These are phyloP conservation scores for Cutaneotrichosporon arboriforme DNA, from an alignment of 1,284 basidiomycete species.

Conservation along the genomic window DNA sequence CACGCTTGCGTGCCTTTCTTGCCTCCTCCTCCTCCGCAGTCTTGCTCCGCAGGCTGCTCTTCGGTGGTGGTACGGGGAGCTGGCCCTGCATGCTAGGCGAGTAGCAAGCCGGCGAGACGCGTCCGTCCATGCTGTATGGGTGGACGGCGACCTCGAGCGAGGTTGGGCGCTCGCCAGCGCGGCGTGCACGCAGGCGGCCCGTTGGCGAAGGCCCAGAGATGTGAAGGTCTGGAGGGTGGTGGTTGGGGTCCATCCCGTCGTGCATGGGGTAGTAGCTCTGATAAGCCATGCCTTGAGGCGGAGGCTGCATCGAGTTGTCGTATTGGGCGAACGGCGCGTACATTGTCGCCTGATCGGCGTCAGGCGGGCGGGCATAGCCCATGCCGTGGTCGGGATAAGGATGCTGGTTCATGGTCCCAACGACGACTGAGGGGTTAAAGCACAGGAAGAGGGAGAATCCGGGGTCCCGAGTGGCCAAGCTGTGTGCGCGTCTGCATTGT, in stretches of 20 bases:
- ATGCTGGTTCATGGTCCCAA: constrained; percentile 5
- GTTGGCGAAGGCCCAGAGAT: constrained; percentile 28
- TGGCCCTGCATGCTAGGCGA: not conserved
- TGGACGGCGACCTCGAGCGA: constrained; percentile 3
- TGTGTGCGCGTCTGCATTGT: not conserved
- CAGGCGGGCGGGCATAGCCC: not conserved
- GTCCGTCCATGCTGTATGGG: constrained; percentile 4
- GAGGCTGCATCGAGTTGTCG: not conserved
- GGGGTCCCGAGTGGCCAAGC: not conserved
- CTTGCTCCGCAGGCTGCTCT: constrained; percentile 5
- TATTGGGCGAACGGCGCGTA: not conserved
- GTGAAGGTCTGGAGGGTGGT: constrained; percentile 11
- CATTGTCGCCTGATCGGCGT: not conserved
- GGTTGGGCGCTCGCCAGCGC: not conserved
- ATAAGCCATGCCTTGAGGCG: not conserved
- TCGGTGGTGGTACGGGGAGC: constrained; percentile 2
- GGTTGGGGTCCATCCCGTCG: constrained; percentile 1
- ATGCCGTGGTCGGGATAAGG: constrained; percentile 2
- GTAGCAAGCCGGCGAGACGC: not conserved
- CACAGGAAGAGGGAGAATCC: no score
- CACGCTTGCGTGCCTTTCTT: constrained; percentile 18
- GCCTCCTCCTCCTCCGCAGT: constrained; percentile 17
- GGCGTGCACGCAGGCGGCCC: constrained; percentile 17
- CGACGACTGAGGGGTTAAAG: no score
- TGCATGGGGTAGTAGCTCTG: not conserved